A percentile compares a stretch with the other conserved stretches of the same genome.
Evolutionary conservation across 306 rosid species (phyloP).

Genomic region (Psophocarpus tetragonolobus): DNA sequence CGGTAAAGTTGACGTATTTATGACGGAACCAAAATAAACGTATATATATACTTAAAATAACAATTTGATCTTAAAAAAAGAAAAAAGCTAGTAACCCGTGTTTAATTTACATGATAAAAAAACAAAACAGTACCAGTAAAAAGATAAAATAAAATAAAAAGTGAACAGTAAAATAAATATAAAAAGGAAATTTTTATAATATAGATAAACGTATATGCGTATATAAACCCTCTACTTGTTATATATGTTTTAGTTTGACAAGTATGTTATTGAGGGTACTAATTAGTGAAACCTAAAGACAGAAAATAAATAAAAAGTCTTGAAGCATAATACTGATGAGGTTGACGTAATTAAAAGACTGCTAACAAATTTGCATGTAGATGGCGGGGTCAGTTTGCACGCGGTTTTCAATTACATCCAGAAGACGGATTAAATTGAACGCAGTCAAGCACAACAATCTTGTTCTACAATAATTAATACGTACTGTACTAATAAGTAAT

Average conservation of each 20-base stretch:
- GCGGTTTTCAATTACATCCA: conserved; percentile 1
- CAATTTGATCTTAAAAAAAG: background rate
- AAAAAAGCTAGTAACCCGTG: too few species aligned
- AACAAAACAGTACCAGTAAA: too few species aligned
- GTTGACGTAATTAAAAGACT: background rate
- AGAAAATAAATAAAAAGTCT: background rate
- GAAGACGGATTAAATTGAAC: conserved; percentile 34
- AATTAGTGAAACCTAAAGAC: background rate
- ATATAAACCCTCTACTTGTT: too few species aligned
- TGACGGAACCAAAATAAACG: background rate
- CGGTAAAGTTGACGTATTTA: background rate
- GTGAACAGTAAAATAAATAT: too few species aligned
- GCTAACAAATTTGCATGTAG: background rate
- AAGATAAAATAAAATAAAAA: too few species aligned
- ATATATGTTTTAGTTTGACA: background rate
- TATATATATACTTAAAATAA: too few species aligned
- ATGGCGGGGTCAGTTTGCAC: background rate
- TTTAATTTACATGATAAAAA: too few species aligned
- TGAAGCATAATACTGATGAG: background rate
- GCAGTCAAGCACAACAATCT: conserved; percentile 31
- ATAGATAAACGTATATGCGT: too few species aligned
- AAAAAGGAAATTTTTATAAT: too few species aligned
- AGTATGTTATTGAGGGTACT: background rate
- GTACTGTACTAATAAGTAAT: background rate
- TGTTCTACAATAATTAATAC: background rate